These are phyloP conservation scores for Pichia sp. DNA, from an alignment of 1,139 yeast species.

Conservation along the genomic window DNA sequence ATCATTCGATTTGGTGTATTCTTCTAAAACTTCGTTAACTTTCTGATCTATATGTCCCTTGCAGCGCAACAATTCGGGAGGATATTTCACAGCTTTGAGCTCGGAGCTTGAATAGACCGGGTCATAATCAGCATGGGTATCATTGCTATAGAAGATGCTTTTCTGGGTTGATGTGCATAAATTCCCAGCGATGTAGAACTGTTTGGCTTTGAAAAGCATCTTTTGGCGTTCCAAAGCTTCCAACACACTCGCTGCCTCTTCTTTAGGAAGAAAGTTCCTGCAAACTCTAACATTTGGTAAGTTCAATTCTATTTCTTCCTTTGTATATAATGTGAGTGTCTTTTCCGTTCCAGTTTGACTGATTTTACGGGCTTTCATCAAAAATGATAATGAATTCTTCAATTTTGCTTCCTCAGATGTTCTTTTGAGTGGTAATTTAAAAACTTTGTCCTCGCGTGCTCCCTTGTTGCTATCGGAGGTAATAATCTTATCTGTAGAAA, in stretches of 20 bases:
- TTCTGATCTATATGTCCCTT: constrained; percentile 11
- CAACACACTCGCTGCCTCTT: constrained; percentile 40
- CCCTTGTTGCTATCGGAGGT: no score
- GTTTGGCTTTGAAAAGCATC: constrained; percentile 31
- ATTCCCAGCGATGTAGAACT: constrained; percentile 56
- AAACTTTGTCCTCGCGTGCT: no score
- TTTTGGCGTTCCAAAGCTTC: constrained; percentile 34
- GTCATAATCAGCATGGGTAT: constrained; percentile 10
- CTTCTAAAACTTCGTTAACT: constrained; percentile 19
- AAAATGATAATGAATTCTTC: no score
- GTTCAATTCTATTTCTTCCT: constrained; percentile 34
- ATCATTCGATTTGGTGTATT: constrained; percentile 24
- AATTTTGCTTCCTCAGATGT: neutral
- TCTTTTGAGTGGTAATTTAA: no score
- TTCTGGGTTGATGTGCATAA: constrained; percentile 49
- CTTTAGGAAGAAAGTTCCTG: constrained; percentile 42
- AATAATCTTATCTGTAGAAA: no score
- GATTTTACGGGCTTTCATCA: neutral
- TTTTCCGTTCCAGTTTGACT: constrained; percentile 1
- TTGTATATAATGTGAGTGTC: constrained; percentile 29
- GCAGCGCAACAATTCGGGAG: constrained; percentile 30
- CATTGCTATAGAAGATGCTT: constrained; percentile 33
- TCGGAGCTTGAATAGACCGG: constrained; percentile 4
- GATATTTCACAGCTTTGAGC: constrained; percentile 1
- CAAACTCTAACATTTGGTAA: constrained; percentile 45